These are phyloP conservation scores for Rhododendron griersonianum DNA, from an alignment of 148 eudicot species.

Conservation along the genomic window DNA sequence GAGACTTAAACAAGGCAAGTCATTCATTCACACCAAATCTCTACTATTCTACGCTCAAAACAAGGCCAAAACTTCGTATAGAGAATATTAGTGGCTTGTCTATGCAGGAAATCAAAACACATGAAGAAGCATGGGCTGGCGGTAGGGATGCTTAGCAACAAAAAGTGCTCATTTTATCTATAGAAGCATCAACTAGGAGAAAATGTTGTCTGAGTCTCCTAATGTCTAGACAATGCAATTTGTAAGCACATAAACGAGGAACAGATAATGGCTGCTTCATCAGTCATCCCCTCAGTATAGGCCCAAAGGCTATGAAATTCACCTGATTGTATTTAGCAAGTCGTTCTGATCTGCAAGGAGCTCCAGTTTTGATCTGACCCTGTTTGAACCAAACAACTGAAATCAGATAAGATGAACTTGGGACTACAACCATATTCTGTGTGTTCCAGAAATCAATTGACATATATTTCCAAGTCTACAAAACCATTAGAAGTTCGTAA, in stretches of 20 bases:
- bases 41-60: background rate
- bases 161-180: background rate
- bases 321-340: slow-evolving; percentile 31
- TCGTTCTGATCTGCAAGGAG: slow-evolving; percentile 30
- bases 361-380: slow-evolving; percentile 32
- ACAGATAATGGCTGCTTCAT: background rate
- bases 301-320: slow-evolving; percentile 5
- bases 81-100: background rate
- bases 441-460: background rate
- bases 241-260: background rate
- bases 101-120: background rate
- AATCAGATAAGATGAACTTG: background rate
- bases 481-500: background rate
- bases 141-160: background rate
- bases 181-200: background rate
- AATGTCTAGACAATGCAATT: background rate
- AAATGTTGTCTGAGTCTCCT: background rate
- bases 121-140: background rate
- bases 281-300: background rate
- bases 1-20: background rate
- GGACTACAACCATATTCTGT: background rate
- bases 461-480: background rate
- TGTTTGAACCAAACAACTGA: slow-evolving; percentile 4
- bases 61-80: background rate
- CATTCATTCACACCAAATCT: background rate